Conservation (phyloP, 1,284 basidiomycete genomes). For the Pisolithus thermaeus region DNA sequence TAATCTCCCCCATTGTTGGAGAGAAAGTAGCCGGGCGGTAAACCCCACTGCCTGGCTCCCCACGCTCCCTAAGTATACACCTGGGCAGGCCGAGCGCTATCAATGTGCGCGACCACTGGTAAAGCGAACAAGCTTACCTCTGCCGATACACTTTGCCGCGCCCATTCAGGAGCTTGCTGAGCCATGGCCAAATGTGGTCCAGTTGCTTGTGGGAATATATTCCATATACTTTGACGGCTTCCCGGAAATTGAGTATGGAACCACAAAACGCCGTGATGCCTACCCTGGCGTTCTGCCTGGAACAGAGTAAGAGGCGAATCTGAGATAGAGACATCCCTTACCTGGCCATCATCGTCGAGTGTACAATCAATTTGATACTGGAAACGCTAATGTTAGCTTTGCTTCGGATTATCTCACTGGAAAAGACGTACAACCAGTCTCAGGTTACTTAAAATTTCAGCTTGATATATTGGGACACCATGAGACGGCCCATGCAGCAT, state of each 20-base stretch:
- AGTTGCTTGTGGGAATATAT: constrained; percentile 55
- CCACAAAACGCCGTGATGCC: too few relatives aligned
- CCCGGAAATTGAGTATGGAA: constrained; percentile 11
- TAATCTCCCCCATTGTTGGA: background rate
- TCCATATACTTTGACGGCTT: constrained; percentile 50
- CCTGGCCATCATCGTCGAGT: background rate
- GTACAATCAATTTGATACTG: constrained; percentile 1
- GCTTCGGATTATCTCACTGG: background rate
- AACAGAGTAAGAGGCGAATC: constrained; percentile 5
- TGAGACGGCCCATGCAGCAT: constrained; percentile 37
- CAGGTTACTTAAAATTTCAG: constrained; percentile 53
- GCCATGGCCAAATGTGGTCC: constrained; percentile 47
- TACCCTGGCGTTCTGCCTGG: constrained; percentile 45
- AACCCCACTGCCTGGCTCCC: background rate
- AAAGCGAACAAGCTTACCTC: background rate
- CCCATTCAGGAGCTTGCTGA: constrained; percentile 40
- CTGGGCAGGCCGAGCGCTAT: background rate
- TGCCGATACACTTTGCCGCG: background rate
- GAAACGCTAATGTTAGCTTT: background rate
- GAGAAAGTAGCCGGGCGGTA: background rate
- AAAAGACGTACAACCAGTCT: constrained; percentile 28
- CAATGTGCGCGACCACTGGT: background rate
- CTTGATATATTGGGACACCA: constrained; percentile 52
- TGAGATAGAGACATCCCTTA: background rate
- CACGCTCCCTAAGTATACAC: background rate